phyloP scores from a whole-genome alignment of 768 basidiomycete genomes.

The Boletus subparvulus region DNA sequence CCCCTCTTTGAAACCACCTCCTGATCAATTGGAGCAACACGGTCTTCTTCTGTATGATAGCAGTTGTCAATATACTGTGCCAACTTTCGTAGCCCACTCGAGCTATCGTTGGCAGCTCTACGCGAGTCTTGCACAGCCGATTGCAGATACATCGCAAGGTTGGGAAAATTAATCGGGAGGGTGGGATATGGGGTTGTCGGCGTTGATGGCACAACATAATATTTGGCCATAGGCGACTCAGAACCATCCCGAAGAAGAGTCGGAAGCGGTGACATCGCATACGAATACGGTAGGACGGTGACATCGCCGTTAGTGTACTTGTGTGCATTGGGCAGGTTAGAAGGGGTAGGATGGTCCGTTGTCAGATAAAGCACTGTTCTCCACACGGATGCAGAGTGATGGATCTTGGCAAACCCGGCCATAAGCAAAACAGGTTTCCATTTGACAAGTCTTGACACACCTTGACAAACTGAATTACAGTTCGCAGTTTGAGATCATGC shows the following conservation, averaged over 20 bases:
- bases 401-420: slow-evolving; percentile 43
- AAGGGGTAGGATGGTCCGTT: slow-evolving; percentile 64
- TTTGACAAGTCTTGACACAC: slow-evolving; percentile 37
- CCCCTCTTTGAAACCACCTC: slow-evolving; percentile 41
- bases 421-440: background rate
- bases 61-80: slow-evolving; percentile 68
- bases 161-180: slow-evolving; percentile 73
- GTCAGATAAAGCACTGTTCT: slow-evolving; percentile 75
- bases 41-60: slow-evolving; percentile 51
- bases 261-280: slow-evolving; percentile 58
- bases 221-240: slow-evolving; percentile 64
- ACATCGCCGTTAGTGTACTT: slow-evolving; percentile 60
- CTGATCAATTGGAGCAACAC: slow-evolving; percentile 26
- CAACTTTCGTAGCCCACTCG: slow-evolving; percentile 61
- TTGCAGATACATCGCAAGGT: slow-evolving; percentile 73
- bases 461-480: slow-evolving; percentile 78
- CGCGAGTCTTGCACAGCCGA: slow-evolving; percentile 70
- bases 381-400: slow-evolving; percentile 62
- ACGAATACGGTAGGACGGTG: slow-evolving; percentile 70
- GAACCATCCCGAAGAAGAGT: slow-evolving; percentile 61
- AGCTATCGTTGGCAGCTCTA: slow-evolving; percentile 55
- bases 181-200: slow-evolving; percentile 60
- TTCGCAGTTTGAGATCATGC: slow-evolving; percentile 59
- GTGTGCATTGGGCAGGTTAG: slow-evolving; percentile 40
- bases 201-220: slow-evolving; percentile 68